These are phyloP conservation scores for Vararia minispora DNA, from an alignment of 768 basidiomycete genomes.

Conservation along the genomic window DNA sequence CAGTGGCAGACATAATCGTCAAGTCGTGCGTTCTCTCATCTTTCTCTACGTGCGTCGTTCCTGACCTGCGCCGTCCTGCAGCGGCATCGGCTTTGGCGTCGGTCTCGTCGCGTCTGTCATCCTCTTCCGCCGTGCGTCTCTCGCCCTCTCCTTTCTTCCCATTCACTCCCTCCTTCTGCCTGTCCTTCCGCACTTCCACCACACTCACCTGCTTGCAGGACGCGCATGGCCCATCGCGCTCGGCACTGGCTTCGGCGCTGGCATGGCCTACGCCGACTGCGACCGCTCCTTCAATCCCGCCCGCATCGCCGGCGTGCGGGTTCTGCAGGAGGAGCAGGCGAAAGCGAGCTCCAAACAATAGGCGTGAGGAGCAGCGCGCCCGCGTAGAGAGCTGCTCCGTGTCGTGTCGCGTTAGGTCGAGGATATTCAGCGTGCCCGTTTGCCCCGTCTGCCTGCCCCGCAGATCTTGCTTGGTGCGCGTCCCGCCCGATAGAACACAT, in stretches of 20 bases:
- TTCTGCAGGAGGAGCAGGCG: conserved; percentile 43
- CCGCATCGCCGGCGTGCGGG: conserved; percentile 72
- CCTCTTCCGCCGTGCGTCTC: conserved; percentile 76
- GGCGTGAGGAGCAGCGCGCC: too few relatives aligned
- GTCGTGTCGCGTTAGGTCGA: too few relatives aligned
- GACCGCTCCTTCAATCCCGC: conserved; percentile 90
- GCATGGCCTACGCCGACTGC: conserved; percentile 85
- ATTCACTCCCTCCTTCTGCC: not conserved
- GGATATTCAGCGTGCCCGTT: too few relatives aligned
- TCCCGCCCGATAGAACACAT: too few relatives aligned
- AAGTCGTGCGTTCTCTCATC: conserved; percentile 52
- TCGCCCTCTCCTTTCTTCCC: not conserved
- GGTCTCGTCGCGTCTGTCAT: conserved; percentile 86
- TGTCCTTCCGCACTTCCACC: conserved; percentile 2
- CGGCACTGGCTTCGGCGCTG: conserved; percentile 77
- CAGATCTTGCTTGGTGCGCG: too few relatives aligned
- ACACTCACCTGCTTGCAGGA: conserved; percentile 33
- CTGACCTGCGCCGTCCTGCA: conserved; percentile 21
- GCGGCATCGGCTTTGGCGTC: conserved; percentile 80
- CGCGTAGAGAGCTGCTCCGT: too few relatives aligned
- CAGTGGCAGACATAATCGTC: conserved; percentile 74
- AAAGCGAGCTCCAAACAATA: too few relatives aligned
- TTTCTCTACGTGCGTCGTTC: not conserved
- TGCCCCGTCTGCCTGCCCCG: too few relatives aligned
- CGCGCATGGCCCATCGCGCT: conserved; percentile 89